Percentiles rank a stretch among this genome's conserved stretches.
Evolutionary conservation across 805 yeast genomes (phyloP).

Genomic region (Wickerhamiella vanderwaltii): DNA sequence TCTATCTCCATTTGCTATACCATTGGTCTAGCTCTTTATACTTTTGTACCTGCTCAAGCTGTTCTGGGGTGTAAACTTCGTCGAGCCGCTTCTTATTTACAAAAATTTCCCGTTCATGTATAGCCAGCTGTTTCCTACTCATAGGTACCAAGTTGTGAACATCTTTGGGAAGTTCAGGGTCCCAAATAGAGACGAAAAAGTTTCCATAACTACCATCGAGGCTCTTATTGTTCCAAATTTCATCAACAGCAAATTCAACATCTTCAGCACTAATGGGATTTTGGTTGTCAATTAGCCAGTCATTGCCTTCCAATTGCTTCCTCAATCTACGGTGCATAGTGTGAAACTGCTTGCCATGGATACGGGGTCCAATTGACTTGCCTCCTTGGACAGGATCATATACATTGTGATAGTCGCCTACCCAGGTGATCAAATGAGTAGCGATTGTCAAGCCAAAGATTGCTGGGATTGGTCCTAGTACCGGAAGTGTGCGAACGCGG

Average conservation of each 20-base stretch:
- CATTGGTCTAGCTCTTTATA: slow-evolving; percentile 66
- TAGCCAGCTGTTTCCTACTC: slow-evolving; percentile 76
- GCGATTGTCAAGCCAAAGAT: slow-evolving; percentile 88
- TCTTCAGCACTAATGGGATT: slow-evolving; percentile 56
- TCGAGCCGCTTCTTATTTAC: slow-evolving; percentile 49
- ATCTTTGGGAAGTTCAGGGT: slow-evolving; percentile 47
- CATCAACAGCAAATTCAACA: slow-evolving; percentile 75
- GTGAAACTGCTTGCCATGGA: slow-evolving; percentile 75
- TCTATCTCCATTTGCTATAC: slow-evolving; percentile 34
- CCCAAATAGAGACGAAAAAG: slow-evolving; percentile 77
- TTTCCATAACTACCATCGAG: slow-evolving; percentile 76
- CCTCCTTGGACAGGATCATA: slow-evolving; percentile 41
- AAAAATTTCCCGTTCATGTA: slow-evolving; percentile 66
- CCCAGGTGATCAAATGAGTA: slow-evolving; percentile 62
- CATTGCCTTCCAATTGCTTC: slow-evolving; percentile 74
- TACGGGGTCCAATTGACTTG: slow-evolving; percentile 73
- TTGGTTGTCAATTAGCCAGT: slow-evolving; percentile 50
- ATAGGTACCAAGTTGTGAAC: slow-evolving; percentile 73
- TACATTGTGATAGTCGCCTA: slow-evolving; percentile 65
- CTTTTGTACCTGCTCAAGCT: slow-evolving; percentile 40
- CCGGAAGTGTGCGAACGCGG: slow-evolving; percentile 90
- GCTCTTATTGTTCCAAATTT: slow-evolving; percentile 84
- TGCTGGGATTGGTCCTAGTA: slow-evolving; percentile 93
- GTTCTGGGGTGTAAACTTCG: slow-evolving; percentile 53
- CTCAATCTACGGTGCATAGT: slow-evolving; percentile 70